Evolutionary conservation across 1,284 basidiomycete species (phyloP).

Genomic region (Rhodotorula mucilaginosa): DNA sequence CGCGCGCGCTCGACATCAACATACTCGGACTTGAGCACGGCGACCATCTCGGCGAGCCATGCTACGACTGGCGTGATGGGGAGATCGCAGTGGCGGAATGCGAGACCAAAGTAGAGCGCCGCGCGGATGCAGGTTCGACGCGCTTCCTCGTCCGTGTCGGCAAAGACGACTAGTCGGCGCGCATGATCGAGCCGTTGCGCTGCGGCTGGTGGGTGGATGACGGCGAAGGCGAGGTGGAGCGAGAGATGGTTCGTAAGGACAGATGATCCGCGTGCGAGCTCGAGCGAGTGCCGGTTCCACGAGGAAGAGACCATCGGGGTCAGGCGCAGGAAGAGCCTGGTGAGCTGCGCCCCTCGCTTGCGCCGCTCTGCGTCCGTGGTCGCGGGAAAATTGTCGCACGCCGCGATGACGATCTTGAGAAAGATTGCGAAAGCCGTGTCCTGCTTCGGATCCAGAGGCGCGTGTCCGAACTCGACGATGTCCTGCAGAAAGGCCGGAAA

Average conservation of each 20-base stretch:
- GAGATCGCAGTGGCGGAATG: slow-evolving; percentile 62
- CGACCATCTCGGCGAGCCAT: slow-evolving; percentile 68
- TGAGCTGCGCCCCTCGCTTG: slow-evolving; percentile 49
- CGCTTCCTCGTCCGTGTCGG: slow-evolving; percentile 65
- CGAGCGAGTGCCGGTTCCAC: slow-evolving; percentile 60
- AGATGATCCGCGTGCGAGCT: slow-evolving; percentile 61
- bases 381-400: slow-evolving; percentile 48
- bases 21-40: slow-evolving; percentile 62
- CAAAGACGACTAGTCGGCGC: slow-evolving; percentile 66
- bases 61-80: slow-evolving; percentile 59
- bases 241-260: slow-evolving; percentile 83
- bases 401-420: slow-evolving; percentile 69
- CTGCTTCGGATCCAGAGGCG: slow-evolving; percentile 54
- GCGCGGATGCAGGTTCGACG: slow-evolving; percentile 73
- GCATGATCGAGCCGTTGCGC: slow-evolving; percentile 61
- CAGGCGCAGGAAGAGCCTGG: slow-evolving; percentile 73
- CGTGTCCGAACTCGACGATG: slow-evolving; percentile 56
- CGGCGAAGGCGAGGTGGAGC: slow-evolving; percentile 70
- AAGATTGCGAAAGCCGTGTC: slow-evolving; percentile 79
- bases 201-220: slow-evolving; percentile 64
- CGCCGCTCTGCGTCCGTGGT: slow-evolving; percentile 48
- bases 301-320: slow-evolving; percentile 68
- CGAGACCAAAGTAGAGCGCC: slow-evolving; percentile 68
- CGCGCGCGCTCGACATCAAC: slow-evolving; percentile 44
- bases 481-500: slow-evolving; percentile 74